These are phyloP conservation scores for Crithidia bombi DNA, from an alignment of 208 protist genomes.

Conservation along the genomic window DNA sequence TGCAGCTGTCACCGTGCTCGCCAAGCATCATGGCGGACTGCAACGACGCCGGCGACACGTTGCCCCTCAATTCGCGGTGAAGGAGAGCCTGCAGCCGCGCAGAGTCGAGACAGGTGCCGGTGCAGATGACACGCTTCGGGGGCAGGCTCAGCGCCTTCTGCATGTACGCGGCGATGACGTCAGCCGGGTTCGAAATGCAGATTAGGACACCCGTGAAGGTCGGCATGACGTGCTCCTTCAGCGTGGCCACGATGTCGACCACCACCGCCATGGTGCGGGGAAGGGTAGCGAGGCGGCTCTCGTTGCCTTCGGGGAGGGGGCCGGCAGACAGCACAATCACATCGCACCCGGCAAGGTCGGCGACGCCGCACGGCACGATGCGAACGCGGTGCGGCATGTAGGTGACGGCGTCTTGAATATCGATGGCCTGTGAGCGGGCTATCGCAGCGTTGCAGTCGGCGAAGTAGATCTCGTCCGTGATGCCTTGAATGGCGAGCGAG, in stretches of 20 bases:
- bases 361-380: constrained; percentile 25
- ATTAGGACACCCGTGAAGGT: constrained; percentile 47
- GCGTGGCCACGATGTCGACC: constrained; percentile 32
- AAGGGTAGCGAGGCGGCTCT: constrained; percentile 45
- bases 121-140: constrained; percentile 49
- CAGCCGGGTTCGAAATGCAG: constrained; percentile 53
- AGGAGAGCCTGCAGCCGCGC: constrained; percentile 45
- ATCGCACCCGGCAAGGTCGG: constrained; percentile 40
- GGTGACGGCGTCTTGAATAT: constrained; percentile 46
- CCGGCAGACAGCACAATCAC: constrained; percentile 49
- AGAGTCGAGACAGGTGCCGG: constrained; percentile 51
- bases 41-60: constrained; percentile 41
- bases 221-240: constrained; percentile 36
- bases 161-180: constrained; percentile 48
- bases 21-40: constrained; percentile 57
- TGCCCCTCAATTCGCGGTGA: constrained; percentile 35
- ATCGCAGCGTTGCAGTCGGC: constrained; percentile 42
- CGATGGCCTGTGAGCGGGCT: constrained; percentile 42
- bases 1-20: constrained; percentile 57
- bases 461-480: constrained; percentile 46
- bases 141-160: constrained; percentile 42
- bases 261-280: constrained; percentile 47
- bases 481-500: constrained; percentile 42
- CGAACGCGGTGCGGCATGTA: constrained; percentile 49
- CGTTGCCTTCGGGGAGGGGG: constrained; percentile 32